Evolutionary conservation across 1,284 basidiomycete genomes (phyloP).

Genomic region (Sphaerobolus stellatus): DNA sequence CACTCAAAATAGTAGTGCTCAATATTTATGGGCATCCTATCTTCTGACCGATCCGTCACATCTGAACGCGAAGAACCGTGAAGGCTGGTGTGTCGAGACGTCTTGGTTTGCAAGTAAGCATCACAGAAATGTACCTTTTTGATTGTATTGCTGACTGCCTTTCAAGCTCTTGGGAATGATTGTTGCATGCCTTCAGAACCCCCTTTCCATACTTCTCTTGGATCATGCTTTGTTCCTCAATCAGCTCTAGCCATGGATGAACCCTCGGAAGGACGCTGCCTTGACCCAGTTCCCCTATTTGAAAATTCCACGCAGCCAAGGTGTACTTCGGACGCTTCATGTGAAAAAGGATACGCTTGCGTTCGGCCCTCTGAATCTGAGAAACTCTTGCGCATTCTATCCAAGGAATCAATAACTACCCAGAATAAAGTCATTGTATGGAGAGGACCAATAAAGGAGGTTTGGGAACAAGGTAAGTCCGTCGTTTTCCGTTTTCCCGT

Average conservation of each 20-base stretch:
- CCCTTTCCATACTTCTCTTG: not conserved
- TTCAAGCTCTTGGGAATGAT: not conserved
- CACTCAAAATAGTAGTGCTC: slow-evolving; percentile 11
- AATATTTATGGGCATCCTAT: slow-evolving; percentile 50
- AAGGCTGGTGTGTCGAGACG: slow-evolving; percentile 61
- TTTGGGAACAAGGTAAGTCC: slow-evolving; percentile 64
- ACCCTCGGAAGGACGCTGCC: slow-evolving; percentile 36
- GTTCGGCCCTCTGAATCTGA: slow-evolving; percentile 45
- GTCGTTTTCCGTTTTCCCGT: not conserved
- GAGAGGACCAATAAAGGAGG: slow-evolving; percentile 65
- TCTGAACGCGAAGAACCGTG: slow-evolving; percentile 10
- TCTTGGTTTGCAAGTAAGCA: slow-evolving; percentile 34
- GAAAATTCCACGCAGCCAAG: slow-evolving; percentile 27
- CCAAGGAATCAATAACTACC: slow-evolving; percentile 9
- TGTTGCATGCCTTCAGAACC: not conserved
- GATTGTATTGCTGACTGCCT: too few species aligned
- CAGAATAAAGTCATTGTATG: slow-evolving; percentile 52
- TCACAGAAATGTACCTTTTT: slow-evolving; percentile 1
- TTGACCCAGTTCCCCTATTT: slow-evolving; percentile 57
- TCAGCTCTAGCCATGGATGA: slow-evolving; percentile 17
- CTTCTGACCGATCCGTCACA: slow-evolving; percentile 29
- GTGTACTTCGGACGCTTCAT: slow-evolving; percentile 35
- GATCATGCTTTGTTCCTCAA: not conserved
- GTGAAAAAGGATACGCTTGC: slow-evolving; percentile 41
- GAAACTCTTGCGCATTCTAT: slow-evolving; percentile 48